phyloP scores from a whole-genome alignment of 371 early-diverging fungal genomes.

The Massospora cicadina region DNA sequence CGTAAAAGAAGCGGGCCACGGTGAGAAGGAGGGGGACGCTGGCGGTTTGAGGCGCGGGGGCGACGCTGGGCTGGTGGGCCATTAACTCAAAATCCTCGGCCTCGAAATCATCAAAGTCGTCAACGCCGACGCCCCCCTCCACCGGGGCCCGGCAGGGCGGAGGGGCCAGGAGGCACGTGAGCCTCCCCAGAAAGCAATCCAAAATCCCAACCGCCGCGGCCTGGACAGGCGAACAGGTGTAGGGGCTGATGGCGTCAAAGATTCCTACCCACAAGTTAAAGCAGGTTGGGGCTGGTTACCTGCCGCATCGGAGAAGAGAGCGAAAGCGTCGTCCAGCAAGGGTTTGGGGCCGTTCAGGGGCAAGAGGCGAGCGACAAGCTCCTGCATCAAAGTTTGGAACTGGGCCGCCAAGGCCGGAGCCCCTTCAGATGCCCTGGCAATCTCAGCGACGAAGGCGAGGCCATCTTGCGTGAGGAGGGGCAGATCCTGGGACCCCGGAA shows the following conservation, averaged over 20 bases:
- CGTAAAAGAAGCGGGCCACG: background rate
- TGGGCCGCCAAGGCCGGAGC: background rate
- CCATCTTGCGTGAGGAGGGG: background rate
- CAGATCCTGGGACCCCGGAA: background rate
- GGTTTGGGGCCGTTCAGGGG: background rate
- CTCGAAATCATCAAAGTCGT: background rate
- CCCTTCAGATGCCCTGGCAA: background rate
- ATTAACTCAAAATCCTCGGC: background rate
- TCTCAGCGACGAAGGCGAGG: background rate
- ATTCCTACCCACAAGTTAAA: background rate
- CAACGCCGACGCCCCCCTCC: too few relatives aligned
- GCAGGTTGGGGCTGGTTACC: background rate
- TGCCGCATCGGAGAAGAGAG: background rate
- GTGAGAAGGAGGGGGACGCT: background rate
- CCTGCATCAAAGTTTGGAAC: background rate
- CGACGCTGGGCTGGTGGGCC: background rate
- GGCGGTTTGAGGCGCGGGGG: background rate
- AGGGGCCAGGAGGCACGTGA: background rate
- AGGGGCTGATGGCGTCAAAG: background rate
- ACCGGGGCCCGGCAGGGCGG: background rate
- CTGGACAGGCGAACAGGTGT: background rate
- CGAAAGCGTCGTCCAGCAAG: background rate
- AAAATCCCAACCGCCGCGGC: background rate
- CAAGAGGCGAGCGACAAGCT: background rate
- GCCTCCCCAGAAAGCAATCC: background rate